Base-by-base conservation (phyloP, 2,329 filamentous ascomycete species). In the Fusarium irregulare region DNA sequence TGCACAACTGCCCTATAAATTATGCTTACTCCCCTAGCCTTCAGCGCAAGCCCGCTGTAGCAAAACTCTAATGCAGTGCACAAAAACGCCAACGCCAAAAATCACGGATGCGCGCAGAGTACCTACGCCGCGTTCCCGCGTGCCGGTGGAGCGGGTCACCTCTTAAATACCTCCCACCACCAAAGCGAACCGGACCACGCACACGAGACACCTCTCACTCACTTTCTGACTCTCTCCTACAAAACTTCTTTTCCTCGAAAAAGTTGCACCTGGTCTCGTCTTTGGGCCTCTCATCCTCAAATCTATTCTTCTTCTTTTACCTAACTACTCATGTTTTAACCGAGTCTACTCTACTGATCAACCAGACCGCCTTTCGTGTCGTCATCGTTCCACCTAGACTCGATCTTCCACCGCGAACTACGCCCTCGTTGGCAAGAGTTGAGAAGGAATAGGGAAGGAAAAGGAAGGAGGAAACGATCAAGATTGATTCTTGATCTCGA, bases 141-240 rank as follows among this genome's bases (percentile, higher is more conserved):
- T 70, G 50, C 54, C 44, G 53, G 54, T 41, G 41, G 44, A 66
- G 50, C 48, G 40, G 51, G 58, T 53, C 64, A 63, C 53, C 68
- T 70, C 50, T 72, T 71, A 71, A 71, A 71, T 71, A 71, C 69
- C 69, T 72, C 68, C 68, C 65, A 32, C 54, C 62, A 63, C 61
- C 68, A 51, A 59, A 47, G 32, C 64, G 63, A 50, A 64, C 59
- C 61, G 56, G 56, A 58, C 56, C 58, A 54, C 56, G n/a, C 64
- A 66, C 68, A 72, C 68, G 64, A 68, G 64, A 64, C 54, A 56
- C 40, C 50, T 66, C 40, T 27, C 11, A 48, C 54, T 56, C 49
- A 58, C 49, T 60, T 41, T 27, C 56, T 42, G 37, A 53, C 41
- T 59, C 51, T 56, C 42, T 30, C 34, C 51, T 59, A 34, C 62